Conservation (phyloP, 805 yeast genomes). For the Lachancea sp. region DNA sequence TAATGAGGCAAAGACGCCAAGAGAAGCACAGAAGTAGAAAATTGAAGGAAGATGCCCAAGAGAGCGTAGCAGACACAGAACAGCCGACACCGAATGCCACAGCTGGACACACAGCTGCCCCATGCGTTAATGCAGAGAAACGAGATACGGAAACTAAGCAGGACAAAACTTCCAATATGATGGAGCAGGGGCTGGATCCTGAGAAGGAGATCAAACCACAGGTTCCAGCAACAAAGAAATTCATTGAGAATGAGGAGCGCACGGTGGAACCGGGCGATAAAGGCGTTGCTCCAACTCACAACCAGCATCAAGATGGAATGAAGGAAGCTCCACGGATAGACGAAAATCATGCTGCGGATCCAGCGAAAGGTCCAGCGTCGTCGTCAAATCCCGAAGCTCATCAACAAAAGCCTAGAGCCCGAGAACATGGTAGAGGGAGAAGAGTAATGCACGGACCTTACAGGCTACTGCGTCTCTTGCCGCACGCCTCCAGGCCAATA, state of each 20-base stretch:
- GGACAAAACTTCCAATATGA: background rate
- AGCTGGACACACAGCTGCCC: background rate
- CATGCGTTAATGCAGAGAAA: background rate
- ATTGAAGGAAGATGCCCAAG: slow-evolving; percentile 1
- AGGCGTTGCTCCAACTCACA: background rate
- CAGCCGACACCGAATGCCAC: background rate
- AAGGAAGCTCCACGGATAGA: background rate
- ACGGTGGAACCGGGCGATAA: background rate
- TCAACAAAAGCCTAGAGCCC: background rate
- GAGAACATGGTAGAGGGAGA: slow-evolving; percentile 27
- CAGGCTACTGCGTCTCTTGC: slow-evolving; percentile 69
- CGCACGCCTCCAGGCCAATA: slow-evolving; percentile 78
- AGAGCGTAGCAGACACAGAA: background rate
- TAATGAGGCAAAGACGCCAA: slow-evolving; percentile 43
- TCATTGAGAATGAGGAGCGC: background rate
- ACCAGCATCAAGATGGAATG: background rate
- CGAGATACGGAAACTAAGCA: background rate
- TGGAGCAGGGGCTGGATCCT: background rate
- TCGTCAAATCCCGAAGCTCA: background rate
- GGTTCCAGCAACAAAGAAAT: background rate
- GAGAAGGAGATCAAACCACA: background rate
- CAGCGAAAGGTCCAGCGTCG: no score
- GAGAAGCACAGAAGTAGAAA: slow-evolving; percentile 13
- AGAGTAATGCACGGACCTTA: slow-evolving; percentile 77
- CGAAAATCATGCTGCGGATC: background rate